A percentile compares a stretch with the other conserved stretches of the same genome.
These are phyloP conservation scores for Phaeosphaeria sp. DNA, from an alignment of 2,329 filamentous ascomycete genomes.

Conservation along the genomic window DNA sequence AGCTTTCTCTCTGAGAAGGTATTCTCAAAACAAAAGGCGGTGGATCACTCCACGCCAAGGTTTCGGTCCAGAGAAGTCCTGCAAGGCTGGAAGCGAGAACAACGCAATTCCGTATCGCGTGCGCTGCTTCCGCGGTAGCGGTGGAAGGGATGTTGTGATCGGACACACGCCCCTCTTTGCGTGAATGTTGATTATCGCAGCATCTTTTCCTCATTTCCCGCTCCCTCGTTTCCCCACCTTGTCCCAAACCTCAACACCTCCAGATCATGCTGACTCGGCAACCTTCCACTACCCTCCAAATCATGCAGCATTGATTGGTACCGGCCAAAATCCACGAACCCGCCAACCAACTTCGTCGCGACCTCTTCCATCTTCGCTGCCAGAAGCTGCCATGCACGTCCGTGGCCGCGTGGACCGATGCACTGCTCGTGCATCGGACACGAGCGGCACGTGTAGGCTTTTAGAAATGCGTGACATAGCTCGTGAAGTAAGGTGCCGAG, in stretches of 20 bases:
- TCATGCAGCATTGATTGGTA: slow-evolving; percentile 18
- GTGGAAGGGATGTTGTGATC: slow-evolving; percentile 2
- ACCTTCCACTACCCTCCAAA: slow-evolving; percentile 4
- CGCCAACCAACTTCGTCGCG: slow-evolving; percentile 15
- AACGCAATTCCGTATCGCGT: background rate
- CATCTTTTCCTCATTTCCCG: background rate
- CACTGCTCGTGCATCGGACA: slow-evolving; percentile 16
- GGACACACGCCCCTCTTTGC: background rate
- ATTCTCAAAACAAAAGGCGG: background rate
- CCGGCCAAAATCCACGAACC: slow-evolving; percentile 19
- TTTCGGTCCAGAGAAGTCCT: background rate
- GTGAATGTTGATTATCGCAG: background rate
- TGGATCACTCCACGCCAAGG: background rate
- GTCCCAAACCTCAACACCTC: slow-evolving; percentile 7
- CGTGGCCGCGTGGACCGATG: slow-evolving; percentile 16
- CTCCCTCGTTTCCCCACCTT: background rate
- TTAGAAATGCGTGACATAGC: slow-evolving; percentile 22
- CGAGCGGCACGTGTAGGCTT: slow-evolving; percentile 17
- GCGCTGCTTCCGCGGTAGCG: slow-evolving; percentile 2
- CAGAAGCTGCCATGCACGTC: slow-evolving; percentile 24
- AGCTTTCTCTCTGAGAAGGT: background rate
- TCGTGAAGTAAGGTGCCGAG: slow-evolving; percentile 25
- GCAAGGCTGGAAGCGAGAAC: background rate
- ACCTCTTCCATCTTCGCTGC: slow-evolving; percentile 25
- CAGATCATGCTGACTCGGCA: slow-evolving; percentile 24